Base-by-base conservation (phyloP, 1,284 basidiomycete genomes). In the Erythrobasidium hasegawianum region DNA sequence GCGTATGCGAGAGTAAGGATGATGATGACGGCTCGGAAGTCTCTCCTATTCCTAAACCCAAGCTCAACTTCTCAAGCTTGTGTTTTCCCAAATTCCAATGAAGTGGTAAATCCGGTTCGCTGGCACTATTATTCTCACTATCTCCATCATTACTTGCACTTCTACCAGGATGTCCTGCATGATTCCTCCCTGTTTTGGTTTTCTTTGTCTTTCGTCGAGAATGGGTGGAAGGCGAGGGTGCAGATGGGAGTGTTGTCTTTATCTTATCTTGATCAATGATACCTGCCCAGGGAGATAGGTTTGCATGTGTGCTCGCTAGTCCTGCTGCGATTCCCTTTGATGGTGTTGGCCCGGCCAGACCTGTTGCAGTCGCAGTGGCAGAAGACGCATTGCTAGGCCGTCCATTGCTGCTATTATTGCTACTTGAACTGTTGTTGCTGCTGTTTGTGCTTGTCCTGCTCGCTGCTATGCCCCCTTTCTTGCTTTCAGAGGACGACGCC, bases 21-120 rank as follows among this genome's bases (percentile, higher is more conserved):
- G 43, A 47, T 7, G 43, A 14, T 7, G 43, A 16, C 4, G 43
- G 43, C 4, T 47, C 43, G 16, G 5, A 4, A n/a, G 4, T 4
- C 43, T 18, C 43, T 24, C 43, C 43, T 24, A 47, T n/a, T 24
- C 43, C 43, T 14, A 24, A 24, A 8, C 43, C 43, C 43, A 47
- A 24, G 43, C 43, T 47, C 43, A 47, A 14, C 14, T 47, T 47
- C 43, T 47, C 43, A n/a, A 47, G 43, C 43, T 47, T 47, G n/a
- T 47, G 43, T 24, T 47, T 47, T 14, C 43, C 43, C 16, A 47
- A 8, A 47, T 47, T 47, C 43, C 43, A 47, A 47, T 47, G 43
- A 5, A 47, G 43, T 5, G 43, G 43, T 24, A 33, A 33, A 11
- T 33, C 33, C 33, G 33, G 33, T 33, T 33, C 33, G 11, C 33